Evolutionary conservation across 148 eudicot genomes (phyloP).

Genomic region (Pharnaceum exiguum): DNA sequence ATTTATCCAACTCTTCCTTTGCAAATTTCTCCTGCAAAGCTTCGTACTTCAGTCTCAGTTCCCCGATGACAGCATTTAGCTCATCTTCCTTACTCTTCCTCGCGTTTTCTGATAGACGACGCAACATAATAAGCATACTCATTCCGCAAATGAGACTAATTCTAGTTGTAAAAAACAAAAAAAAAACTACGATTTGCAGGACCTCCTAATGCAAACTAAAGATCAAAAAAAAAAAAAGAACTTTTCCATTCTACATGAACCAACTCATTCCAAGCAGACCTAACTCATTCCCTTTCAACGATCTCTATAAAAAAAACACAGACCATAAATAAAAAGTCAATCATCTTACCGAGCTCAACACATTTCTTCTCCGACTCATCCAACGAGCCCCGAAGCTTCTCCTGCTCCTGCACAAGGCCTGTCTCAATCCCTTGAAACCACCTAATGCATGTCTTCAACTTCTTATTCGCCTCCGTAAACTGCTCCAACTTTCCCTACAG

Average conservation of each 20-base stretch:
- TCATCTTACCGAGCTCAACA: constrained; percentile 44
- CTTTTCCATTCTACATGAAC: too few relatives aligned
- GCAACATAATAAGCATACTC: background rate
- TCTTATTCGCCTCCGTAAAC: constrained; percentile 42
- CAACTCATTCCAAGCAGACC: too few relatives aligned
- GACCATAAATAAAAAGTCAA: background rate
- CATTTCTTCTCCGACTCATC: constrained; percentile 41
- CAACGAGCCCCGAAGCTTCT: constrained; percentile 30
- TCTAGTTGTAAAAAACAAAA: too few relatives aligned
- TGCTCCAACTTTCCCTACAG: constrained; percentile 59
- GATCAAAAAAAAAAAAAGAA: too few relatives aligned
- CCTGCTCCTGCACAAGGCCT: constrained; percentile 40
- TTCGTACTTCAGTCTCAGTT: constrained; percentile 30
- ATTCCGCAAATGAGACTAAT: too few relatives aligned
- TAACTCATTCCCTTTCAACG: background rate
- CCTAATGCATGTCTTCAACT: constrained; percentile 46
- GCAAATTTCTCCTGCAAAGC: constrained; percentile 38
- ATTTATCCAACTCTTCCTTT: constrained; percentile 49
- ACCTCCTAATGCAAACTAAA: too few relatives aligned
- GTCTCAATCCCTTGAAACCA: constrained; percentile 66
- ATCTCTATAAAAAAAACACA: background rate
- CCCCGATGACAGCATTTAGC: constrained; percentile 25
- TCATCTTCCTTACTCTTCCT: constrained; percentile 56
- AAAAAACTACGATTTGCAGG: too few relatives aligned
- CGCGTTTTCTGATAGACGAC: constrained; percentile 24